phyloP scores from a whole-genome alignment of 192 early-diverging fungal genomes.

The Coemansia sp. region DNA sequence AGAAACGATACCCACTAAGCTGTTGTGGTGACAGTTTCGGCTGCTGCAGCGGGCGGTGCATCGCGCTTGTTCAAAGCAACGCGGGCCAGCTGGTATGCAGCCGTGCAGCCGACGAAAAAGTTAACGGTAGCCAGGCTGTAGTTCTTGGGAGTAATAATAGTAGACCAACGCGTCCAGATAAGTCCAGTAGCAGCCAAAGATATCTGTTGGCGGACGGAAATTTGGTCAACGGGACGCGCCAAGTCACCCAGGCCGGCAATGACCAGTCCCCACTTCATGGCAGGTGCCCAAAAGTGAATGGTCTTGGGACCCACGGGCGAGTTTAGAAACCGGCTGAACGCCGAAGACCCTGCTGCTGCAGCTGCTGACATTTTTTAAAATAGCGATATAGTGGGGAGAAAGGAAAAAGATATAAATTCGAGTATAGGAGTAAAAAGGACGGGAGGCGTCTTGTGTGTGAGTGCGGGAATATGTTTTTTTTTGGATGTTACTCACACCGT shows the following conservation, averaged over 20 bases:
- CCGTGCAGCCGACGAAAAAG: slow-evolving; percentile 89
- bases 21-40: not conserved
- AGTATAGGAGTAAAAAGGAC: no score
- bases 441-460: not conserved
- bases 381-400: no score
- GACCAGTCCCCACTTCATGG: slow-evolving; percentile 76
- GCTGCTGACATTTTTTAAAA: slow-evolving; percentile 18
- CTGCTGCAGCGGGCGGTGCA: not conserved
- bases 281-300: slow-evolving; percentile 97
- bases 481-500: no score
- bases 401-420: no score
- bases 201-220: slow-evolving; percentile 81
- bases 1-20: not conserved
- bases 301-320: slow-evolving; percentile 92
- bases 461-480: no score
- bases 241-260: slow-evolving; percentile 92
- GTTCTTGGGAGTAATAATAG: slow-evolving; percentile 93
- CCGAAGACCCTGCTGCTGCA: slow-evolving; percentile 42
- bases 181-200: slow-evolving; percentile 91
- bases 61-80: slow-evolving; percentile 52
- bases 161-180: slow-evolving; percentile 97
- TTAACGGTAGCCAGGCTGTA: slow-evolving; percentile 89
- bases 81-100: slow-evolving; percentile 81
- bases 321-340: slow-evolving; percentile 72
- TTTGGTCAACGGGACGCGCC: slow-evolving; percentile 84